Evolutionary conservation across 225 moss, liverwort and hornwort genomes (phyloP), one percentile per base, ranked within the genome.

Genomic region (Anthoceros angustus): DNA sequence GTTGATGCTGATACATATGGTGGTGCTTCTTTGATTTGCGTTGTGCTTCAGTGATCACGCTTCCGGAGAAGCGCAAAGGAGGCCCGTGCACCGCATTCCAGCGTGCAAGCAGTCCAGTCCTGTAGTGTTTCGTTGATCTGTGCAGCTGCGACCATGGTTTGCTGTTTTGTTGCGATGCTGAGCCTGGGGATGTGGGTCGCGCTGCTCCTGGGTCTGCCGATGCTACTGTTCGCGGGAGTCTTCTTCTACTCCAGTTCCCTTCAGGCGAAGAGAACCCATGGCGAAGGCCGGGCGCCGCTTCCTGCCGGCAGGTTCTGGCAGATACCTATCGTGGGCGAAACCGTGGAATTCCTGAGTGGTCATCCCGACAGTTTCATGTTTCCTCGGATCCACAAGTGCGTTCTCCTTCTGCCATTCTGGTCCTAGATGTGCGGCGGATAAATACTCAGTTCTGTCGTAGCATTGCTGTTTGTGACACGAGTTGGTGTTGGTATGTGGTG

Each of bases 241-340:
- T 23, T 7, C 18, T 23, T 18, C 16, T 55, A 55, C 55, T 55
- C 55, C 10, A 0, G 8, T 1, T 55, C 55, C n/a, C 55, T 55
- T 18, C n/a, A 0, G 55, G 14, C 55, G 14, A 55, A 9, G 55
- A 55, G 55, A 23, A 4, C 32, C 2, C 32, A 32, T 4, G 32
- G 4, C 32, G 7, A 55, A 20, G 55, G 55, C n/a, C 18, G 7
- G n/a, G 55, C 55, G n/a, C 7, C 5, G 23, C n/a, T 55, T 18
- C 55, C 55, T 15, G n/a, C 55, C 12, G 55, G 55, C 18, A 18
- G 55, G 55, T 55, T 55, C 55, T 55, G 55, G 55, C 55, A 55
- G 55, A 23, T 55, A 23, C 55, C 55, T 1, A 55, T 55, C 7
- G 5, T 55, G 3, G 55, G 55, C 18, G 55, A 55, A 55, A 55